Conservation (phyloP, 768 basidiomycete species). For the Lentinula sp. region DNA sequence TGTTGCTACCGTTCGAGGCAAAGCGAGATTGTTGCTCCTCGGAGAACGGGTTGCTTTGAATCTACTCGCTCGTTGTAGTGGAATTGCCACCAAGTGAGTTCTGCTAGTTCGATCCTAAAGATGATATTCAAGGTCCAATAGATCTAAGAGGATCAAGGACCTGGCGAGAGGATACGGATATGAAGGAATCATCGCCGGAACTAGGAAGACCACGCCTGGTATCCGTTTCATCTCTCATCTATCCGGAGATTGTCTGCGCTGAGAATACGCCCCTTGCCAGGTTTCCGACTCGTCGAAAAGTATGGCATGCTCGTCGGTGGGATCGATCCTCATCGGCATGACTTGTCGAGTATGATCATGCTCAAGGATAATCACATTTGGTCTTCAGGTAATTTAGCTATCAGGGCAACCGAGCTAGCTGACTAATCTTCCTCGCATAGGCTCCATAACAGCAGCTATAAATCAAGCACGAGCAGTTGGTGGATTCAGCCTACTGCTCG, state of each 20-base stretch:
- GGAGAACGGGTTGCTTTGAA: conserved; percentile 94
- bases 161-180: conserved; percentile 75
- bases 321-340: conserved; percentile 91
- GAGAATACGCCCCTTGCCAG: conserved; percentile 23
- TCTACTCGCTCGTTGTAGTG: conserved; percentile 89
- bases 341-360: conserved; percentile 99
- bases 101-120: neutral
- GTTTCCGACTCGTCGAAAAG: conserved; percentile 96
- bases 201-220: conserved; percentile 96
- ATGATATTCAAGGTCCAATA: conserved; percentile 20
- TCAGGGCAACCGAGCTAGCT: conserved; percentile 6
- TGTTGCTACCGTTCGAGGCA: conserved; percentile 88
- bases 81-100: conserved; percentile 89
- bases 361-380: conserved; percentile 99
- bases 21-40: conserved; percentile 79
- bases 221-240: neutral
- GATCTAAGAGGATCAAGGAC: conserved; percentile 79
- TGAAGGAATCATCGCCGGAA: conserved; percentile 87
- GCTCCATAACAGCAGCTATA: conserved; percentile 88
- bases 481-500: conserved; percentile 86
- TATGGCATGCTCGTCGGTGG: conserved; percentile 99
- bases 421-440: conserved; percentile 24
- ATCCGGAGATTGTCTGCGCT: neutral
- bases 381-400: conserved; percentile 66
- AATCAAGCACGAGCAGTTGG: conserved; percentile 81